Evolutionary conservation across 2,329 filamentous ascomycete species (phyloP).

Genomic region (Colletotrichum melonis): DNA sequence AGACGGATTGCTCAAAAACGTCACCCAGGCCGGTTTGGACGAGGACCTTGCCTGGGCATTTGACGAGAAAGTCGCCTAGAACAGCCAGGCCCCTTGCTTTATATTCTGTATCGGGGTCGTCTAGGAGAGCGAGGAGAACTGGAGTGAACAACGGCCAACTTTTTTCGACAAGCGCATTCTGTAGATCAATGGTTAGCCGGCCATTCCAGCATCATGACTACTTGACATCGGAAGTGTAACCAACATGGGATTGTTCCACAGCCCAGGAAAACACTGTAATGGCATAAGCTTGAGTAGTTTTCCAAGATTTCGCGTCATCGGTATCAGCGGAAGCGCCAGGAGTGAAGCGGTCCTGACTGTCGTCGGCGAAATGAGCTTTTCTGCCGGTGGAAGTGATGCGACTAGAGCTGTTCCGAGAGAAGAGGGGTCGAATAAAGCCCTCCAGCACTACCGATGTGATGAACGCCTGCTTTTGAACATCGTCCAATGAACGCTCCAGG

Average conservation of each 20-base stretch:
- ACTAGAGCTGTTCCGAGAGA: slow-evolving; percentile 65
- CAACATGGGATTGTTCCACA: slow-evolving; percentile 61
- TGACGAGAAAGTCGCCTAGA: slow-evolving; percentile 64
- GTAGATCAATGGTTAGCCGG: slow-evolving; percentile 23
- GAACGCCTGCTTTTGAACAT: slow-evolving; percentile 45
- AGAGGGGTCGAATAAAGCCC: slow-evolving; percentile 74
- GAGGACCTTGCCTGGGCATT: slow-evolving; percentile 65
- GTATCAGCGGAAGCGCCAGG: neutral
- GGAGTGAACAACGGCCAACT: slow-evolving; percentile 79
- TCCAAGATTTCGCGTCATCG: slow-evolving; percentile 69
- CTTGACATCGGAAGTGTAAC: slow-evolving; percentile 35
- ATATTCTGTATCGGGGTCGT: slow-evolving; percentile 67
- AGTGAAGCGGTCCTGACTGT: slow-evolving; percentile 30
- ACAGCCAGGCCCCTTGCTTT: slow-evolving; percentile 68
- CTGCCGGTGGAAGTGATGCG: slow-evolving; percentile 68
- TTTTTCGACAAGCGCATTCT: slow-evolving; percentile 58
- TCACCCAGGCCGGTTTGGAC: slow-evolving; percentile 71
- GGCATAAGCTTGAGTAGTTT: slow-evolving; percentile 42
- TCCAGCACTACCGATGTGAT: slow-evolving; percentile 69
- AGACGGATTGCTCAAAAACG: slow-evolving; percentile 76
- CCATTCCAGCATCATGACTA: neutral
- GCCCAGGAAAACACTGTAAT: slow-evolving; percentile 68
- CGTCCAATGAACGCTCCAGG: slow-evolving; percentile 43
- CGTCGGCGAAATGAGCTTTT: slow-evolving; percentile 59
- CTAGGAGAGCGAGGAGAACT: slow-evolving; percentile 74